Conservation (phyloP, 1,284 basidiomycete species). For the Moesziomyces sp. region DNA sequence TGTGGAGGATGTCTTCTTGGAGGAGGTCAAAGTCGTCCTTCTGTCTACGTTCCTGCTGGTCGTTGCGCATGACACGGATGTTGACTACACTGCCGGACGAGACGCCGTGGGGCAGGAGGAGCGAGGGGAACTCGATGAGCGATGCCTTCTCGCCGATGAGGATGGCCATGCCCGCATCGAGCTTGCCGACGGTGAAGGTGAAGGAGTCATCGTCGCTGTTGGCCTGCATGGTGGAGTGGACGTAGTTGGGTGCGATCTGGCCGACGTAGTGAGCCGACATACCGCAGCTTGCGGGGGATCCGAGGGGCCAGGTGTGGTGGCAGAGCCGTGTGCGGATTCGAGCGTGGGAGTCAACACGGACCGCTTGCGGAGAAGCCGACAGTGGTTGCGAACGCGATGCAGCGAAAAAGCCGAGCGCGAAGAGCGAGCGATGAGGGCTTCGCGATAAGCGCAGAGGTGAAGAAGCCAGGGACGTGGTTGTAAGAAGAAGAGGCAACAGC, state of each 20-base stretch:
- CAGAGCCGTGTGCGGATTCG: too few relatives aligned
- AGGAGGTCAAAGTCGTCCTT: constrained; percentile 60
- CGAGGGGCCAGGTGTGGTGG: too few relatives aligned
- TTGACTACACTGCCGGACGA: constrained; percentile 64
- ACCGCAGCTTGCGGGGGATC: neutral
- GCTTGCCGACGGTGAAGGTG: constrained; percentile 67
- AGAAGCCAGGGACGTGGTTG: too few relatives aligned
- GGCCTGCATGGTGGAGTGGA: constrained; percentile 47
- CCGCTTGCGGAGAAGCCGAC: too few relatives aligned
- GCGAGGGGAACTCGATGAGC: constrained; percentile 67
- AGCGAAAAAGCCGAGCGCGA: too few relatives aligned
- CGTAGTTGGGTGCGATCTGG: constrained; percentile 54
- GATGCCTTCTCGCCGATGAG: constrained; percentile 66
- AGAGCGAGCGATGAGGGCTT: too few relatives aligned
- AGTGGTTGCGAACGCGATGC: too few relatives aligned
- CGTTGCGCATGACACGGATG: constrained; percentile 62
- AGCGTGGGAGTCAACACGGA: too few relatives aligned
- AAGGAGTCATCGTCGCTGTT: constrained; percentile 41
- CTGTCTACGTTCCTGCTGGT: constrained; percentile 57
- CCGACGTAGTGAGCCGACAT: constrained; percentile 54
- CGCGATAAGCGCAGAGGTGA: too few relatives aligned
- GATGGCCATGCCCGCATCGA: constrained; percentile 66
- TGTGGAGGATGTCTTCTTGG: constrained; percentile 64
- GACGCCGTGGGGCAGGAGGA: constrained; percentile 63
- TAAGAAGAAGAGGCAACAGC: too few relatives aligned